Base-by-base conservation (phyloP, 495 filamentous ascomycete genomes). In the Podospora pseudocomata region DNA sequence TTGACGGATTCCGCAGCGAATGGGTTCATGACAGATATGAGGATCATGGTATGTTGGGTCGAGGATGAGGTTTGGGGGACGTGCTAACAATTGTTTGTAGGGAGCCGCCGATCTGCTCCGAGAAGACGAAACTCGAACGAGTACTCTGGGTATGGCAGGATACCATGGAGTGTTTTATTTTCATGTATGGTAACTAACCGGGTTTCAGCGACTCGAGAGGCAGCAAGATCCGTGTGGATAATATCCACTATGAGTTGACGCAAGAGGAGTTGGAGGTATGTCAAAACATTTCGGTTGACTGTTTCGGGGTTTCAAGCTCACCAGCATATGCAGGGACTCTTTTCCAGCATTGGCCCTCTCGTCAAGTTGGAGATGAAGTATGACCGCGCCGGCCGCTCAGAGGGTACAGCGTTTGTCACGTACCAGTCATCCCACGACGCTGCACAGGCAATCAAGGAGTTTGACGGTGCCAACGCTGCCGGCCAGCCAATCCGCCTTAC, bases 11-110 rank as follows among this genome's bases (percentile, higher is more conserved):
- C 66, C 53, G 54, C 70, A 96, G 91, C 68, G 92, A 97, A 76
- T 96, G 93, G 93, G 90, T 94, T 69, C 92, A 96, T 75, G 92
- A 96, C 80, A 90, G 88, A 74, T 96, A 86, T 72, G 91, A 94
- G 74, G 91, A 92, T 62, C 76, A 78, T 69, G 76, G 83, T 83
- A 49, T 49, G 39, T 49, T 49, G 15, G 5, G 9, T 11, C 39
- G 30, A 49, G 7, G 13, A 16, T 16, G 39, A 49, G 39, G 39
- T 49, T 49, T 16, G 7, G 39, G 39, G 15, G 39, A 13, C 13
- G 7, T 16, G 9, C 39, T 49, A 49, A 49, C 9, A 6, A 49
- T 49, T 3, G 9, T 49, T 16, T 49, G 39, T 49, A 49, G 39
- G 39, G 39, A 73, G 71, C 68, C 76, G 73, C 30, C 77, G 75